Evolutionary conservation across 805 yeast genomes (phyloP), one percentile per base, ranked within the genome.

Genomic region (Sugiyamaella smithiae): DNA sequence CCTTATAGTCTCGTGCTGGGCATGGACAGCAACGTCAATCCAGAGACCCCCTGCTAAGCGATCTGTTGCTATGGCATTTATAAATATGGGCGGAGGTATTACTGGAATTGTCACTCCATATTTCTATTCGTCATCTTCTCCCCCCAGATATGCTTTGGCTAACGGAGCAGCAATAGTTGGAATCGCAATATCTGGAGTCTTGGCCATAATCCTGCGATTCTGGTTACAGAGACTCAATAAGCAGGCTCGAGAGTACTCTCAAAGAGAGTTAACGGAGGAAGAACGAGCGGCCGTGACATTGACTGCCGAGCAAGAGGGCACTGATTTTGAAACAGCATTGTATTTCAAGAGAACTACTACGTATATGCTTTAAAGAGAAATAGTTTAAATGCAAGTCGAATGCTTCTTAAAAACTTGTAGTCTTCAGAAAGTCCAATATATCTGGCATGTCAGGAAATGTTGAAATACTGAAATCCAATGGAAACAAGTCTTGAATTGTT

Each of bases 31-130:
- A 2, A 76, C 76, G 55, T 72, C 77, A 50, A 69, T 73, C 35
- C 79, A 81, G 29, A 66, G 82, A 55, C 82, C 82, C 7, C 80
- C 82, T 7, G 67, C 77, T 47, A 77, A 79, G 59, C 67, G 84
- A 60, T 81, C 82, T 25, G 73, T 77, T 53, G 76, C 80, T 2
- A 62, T 78, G 57, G 78, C 81, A 0, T 57, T 78, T 48, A 75
- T 78, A 73, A 79, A 78, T 59, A 75, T 79, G 61, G 59, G 77
- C n/a, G 23, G 40, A 19, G 23, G 23, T 8, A 36, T 40, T 42
- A 73, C 80, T 19, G 78, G 78, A 58, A 73, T 80, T 9, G 17
- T 16, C 9, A 22, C 25, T 7, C 31, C 43, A 9, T 40, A 40
- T 19, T 22, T 40, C 9, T 40, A 40, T n/a, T 17, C 40, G 24